Percentiles rank a stretch among this genome's conserved stretches.
Conservation (phyloP, 805 yeast genomes). For the Pichia gijzeniarum region DNA sequence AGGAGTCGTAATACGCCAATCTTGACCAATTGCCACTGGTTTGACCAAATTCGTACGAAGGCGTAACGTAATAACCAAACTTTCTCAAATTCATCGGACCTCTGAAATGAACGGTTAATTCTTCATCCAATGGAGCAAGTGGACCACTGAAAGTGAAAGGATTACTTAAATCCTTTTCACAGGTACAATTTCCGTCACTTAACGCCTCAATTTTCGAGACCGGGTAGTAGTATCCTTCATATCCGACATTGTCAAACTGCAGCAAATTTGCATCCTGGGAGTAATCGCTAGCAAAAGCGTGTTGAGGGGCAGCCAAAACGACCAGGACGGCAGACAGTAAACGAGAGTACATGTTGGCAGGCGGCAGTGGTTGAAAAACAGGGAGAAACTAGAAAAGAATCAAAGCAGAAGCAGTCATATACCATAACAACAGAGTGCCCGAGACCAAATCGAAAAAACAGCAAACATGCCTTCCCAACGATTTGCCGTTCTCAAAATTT, state of each 20-base stretch:
- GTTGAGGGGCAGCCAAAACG: neutral
- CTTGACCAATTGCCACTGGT: constrained; percentile 50
- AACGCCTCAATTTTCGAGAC: constrained; percentile 40
- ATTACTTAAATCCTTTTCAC: constrained; percentile 33
- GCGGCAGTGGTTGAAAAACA: neutral
- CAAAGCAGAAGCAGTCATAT: neutral
- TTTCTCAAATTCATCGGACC: constrained; percentile 60
- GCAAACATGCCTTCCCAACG: too few relatives aligned
- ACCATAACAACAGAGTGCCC: too few relatives aligned
- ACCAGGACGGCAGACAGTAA: neutral
- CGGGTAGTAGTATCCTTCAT: constrained; percentile 42
- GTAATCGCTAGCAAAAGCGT: constrained; percentile 3
- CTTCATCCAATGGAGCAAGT: constrained; percentile 62
- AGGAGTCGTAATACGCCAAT: constrained; percentile 51
- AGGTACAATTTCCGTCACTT: constrained; percentile 39
- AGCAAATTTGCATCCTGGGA: constrained; percentile 34
- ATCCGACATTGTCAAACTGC: constrained; percentile 51
- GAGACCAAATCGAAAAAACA: too few relatives aligned
- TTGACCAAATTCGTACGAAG: constrained; percentile 33
- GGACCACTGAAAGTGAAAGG: constrained; percentile 43
- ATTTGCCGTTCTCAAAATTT: too few relatives aligned
- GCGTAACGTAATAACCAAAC: constrained; percentile 56
- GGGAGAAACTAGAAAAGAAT: neutral
- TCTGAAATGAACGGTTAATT: constrained; percentile 69
- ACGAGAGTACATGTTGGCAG: neutral